Percentiles rank a stretch among this genome's conserved stretches.
phyloP scores from a whole-genome alignment of 139 green algal genomes.

The Chloropicon primus region DNA sequence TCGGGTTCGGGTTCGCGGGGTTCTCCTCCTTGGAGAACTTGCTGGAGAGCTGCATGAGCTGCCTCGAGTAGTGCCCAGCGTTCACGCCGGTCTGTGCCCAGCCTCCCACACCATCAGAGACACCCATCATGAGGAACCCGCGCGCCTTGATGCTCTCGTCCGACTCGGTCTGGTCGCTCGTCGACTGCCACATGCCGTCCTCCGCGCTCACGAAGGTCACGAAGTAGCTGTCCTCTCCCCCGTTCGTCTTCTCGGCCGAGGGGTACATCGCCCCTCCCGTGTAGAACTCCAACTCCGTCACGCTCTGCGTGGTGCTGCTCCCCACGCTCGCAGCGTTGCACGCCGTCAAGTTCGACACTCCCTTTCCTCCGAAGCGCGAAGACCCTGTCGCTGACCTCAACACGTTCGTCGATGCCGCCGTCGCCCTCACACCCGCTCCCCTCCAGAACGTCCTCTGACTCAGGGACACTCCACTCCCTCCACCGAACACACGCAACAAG shows the following conservation, averaged over 20 bases:
- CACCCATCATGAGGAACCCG: conserved; percentile 33
- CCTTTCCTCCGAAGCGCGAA: not conserved
- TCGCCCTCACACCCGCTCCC: no score
- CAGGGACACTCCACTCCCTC: no score
- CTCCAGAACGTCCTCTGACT: no score
- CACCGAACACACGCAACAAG: not conserved
- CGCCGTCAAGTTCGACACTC: not conserved
- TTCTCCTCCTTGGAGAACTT: not conserved
- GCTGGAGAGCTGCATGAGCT: conserved; percentile 7
- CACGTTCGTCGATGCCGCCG: no score
- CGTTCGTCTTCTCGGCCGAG: conserved; percentile 30
- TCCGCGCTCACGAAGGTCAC: conserved; percentile 52
- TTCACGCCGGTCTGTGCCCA: conserved; percentile 75
- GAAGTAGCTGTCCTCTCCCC: conserved; percentile 79
- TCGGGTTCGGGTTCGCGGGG: not conserved
- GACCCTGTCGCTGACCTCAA: no score
- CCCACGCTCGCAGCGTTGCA: not conserved
- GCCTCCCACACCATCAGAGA: conserved; percentile 82
- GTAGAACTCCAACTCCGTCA: not conserved
- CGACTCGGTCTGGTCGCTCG: not conserved
- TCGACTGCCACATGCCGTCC: conserved; percentile 16
- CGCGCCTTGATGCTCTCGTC: not conserved
- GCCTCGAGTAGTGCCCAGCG: conserved; percentile 39
- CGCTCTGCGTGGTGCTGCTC: not conserved
- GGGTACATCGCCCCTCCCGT: not conserved